Evolutionary conservation across 345 rosid genomes (phyloP), one percentile per base, ranked within the genome.

Genomic region (Salix suchowensis): DNA sequence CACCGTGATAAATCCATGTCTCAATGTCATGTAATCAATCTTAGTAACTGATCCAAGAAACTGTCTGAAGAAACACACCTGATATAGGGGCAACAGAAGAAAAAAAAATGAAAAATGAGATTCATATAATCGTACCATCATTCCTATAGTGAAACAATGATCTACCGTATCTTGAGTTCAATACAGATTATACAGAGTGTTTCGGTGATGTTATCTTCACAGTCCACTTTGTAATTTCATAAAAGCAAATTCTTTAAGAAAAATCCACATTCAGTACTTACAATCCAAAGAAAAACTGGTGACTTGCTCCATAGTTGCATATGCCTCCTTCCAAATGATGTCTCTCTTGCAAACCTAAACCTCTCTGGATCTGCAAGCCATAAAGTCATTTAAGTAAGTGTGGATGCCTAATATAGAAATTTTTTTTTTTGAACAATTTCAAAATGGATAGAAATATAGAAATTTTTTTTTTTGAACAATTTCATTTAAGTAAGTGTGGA

Each of bases 31-130:
- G 88, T 94, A 96, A 82, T 96, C 99, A 64, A 94, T 87, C 77
- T 92, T 94, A 65, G 89, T 90, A 70, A 96, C 94, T 36, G 99
- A 92, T 81, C 88, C 86, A 76, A 89, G 81, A 88, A 96, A 96
- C 74, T 94, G 99, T 82, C 99, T 94, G 74, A 90, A 90, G 91
- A 96, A 92, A 85, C 97, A 91, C 39, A 90, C 90, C 98, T 96
- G 90, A 67, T 16, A 32, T 61, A 48, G 37, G 60, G 15, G 54
- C 64, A 73, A 34, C 16, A 62, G 46, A 40, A 69, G 46, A 40
- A 69, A 69, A 68, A 68, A 58, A 50, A 14, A 39, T 34, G 2
- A 55, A 11, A 30, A 54, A 69, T 46, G 5, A 6, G 5, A 65
- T 55, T 44, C 28, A 5, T 30, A 6, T 34, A 24, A 58, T 58